Percentiles rank a stretch among this genome's conserved stretches.
phyloP scores from a whole-genome alignment of 2,329 filamentous ascomycete species.

The Camptophora hylomeconis region DNA sequence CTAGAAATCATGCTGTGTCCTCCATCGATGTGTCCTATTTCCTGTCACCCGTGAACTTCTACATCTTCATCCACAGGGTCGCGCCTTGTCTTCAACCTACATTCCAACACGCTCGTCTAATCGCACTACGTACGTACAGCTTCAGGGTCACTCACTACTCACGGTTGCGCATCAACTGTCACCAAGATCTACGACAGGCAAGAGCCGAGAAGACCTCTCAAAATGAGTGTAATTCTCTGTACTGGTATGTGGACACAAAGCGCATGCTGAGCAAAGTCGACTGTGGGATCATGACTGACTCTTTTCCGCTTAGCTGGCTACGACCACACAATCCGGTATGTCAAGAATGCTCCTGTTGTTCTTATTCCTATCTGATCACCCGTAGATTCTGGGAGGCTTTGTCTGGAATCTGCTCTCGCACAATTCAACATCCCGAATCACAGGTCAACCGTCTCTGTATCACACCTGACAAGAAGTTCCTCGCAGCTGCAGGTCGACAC shows the following conservation, averaged over 20 bases:
- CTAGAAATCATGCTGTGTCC: no score
- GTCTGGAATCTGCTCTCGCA: conserved; percentile 93
- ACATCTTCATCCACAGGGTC: no score
- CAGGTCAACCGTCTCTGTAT: conserved; percentile 98
- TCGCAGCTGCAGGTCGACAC: conserved; percentile 68
- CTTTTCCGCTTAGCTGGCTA: conserved; percentile 47
- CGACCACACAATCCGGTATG: conserved; percentile 62
- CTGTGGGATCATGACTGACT: conserved; percentile 15
- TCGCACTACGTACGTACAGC: no score
- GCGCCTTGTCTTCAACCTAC: no score
- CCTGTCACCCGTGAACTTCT: no score
- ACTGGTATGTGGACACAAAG: conserved; percentile 37
- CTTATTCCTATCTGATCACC: neutral
- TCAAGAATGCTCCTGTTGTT: conserved; percentile 2
- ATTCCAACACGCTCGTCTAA: no score
- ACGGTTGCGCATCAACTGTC: no score
- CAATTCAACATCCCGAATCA: conserved; percentile 94
- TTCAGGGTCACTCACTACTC: no score
- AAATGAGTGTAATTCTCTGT: conserved; percentile 55
- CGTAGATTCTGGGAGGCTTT: conserved; percentile 93
- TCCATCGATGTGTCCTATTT: no score
- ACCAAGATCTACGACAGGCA: no score
- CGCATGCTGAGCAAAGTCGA: conserved; percentile 7
- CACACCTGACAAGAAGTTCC: conserved; percentile 91
- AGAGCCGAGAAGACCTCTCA: no score